Evolutionary conservation across 805 yeast species (phyloP).

Genomic region (Candida ficus): DNA sequence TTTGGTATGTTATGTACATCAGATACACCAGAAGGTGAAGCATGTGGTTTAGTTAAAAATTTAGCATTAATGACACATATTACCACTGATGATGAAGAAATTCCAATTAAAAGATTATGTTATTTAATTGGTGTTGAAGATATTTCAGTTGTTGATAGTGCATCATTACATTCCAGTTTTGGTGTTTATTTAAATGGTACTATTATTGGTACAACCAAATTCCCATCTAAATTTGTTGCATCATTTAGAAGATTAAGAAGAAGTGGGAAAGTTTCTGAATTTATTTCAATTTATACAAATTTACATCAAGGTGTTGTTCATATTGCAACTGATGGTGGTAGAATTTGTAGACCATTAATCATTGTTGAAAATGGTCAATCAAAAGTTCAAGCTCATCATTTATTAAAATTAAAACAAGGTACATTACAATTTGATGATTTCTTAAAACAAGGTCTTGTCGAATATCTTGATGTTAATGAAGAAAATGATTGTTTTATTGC

Average conservation of each 20-base stretch:
- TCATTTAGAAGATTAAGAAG: slow-evolving; percentile 80
- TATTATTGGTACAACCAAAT: slow-evolving; percentile 81
- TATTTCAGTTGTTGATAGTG: slow-evolving; percentile 73
- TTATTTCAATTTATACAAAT: slow-evolving; percentile 86
- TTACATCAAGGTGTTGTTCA: slow-evolving; percentile 90
- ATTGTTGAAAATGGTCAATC: slow-evolving; percentile 73
- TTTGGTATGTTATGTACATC: slow-evolving; percentile 99
- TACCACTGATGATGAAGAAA: slow-evolving; percentile 96
- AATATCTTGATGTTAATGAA: slow-evolving; percentile 94
- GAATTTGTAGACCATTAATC: slow-evolving; percentile 94
- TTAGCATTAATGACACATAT: slow-evolving; percentile 98
- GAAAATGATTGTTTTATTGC: slow-evolving; percentile 95
- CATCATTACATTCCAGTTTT: slow-evolving; percentile 73
- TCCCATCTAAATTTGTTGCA: slow-evolving; percentile 75
- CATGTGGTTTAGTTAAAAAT: slow-evolving; percentile 97
- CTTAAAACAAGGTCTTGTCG: slow-evolving; percentile 79
- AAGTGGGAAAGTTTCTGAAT: slow-evolving; percentile 79
- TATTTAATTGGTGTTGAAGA: slow-evolving; percentile 86
- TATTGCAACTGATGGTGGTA: slow-evolving; percentile 98
- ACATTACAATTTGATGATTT: slow-evolving; percentile 89
- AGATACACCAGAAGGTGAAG: slow-evolving; percentile 99
- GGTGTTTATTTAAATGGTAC: slow-evolving; percentile 95
- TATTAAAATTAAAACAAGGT: slow-evolving; percentile 57
- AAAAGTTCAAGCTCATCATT: slow-evolving; percentile 67
- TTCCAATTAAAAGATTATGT: slow-evolving; percentile 74